Evolutionary conservation across 768 basidiomycete genomes (phyloP).

Genomic region (Auriscalpium orientale): DNA sequence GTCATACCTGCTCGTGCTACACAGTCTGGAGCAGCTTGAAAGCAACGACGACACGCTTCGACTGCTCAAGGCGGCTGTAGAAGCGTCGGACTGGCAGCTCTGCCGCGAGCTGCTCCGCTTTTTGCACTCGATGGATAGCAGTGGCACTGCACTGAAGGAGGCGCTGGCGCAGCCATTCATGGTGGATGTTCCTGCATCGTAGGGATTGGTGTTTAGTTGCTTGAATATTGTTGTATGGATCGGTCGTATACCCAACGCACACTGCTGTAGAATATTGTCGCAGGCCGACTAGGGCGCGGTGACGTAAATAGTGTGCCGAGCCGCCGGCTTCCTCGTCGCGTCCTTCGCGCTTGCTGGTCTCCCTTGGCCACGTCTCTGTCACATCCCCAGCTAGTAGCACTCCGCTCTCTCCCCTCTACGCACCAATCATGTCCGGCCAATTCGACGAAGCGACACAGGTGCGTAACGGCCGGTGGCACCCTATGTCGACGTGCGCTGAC

Average conservation of each 20-base stretch:
- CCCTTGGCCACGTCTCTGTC: not conserved
- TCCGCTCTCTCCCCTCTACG: not conserved
- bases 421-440: slow-evolving; percentile 40
- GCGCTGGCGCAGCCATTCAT: slow-evolving; percentile 51
- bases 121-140: slow-evolving; percentile 86
- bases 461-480: slow-evolving; percentile 3
- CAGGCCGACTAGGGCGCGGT: not conserved
- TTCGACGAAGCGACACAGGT: slow-evolving; percentile 81
- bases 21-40: slow-evolving; percentile 86
- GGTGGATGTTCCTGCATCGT: slow-evolving; percentile 1
- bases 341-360: not conserved
- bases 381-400: not conserved
- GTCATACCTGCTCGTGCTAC: slow-evolving; percentile 88
- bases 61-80: slow-evolving; percentile 68
- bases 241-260: too few species aligned
- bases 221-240: not conserved
- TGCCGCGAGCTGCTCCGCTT: slow-evolving; percentile 91
- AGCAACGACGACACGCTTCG: slow-evolving; percentile 73
- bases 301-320: not conserved
- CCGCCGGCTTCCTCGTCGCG: not conserved
- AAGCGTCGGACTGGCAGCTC: slow-evolving; percentile 79
- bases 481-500: not conserved
- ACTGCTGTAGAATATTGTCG: not conserved
- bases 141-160: slow-evolving; percentile 58
- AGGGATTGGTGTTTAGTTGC: not conserved